Evolutionary conservation across 768 basidiomycete species (phyloP).

Genomic region (Suillus paluster): DNA sequence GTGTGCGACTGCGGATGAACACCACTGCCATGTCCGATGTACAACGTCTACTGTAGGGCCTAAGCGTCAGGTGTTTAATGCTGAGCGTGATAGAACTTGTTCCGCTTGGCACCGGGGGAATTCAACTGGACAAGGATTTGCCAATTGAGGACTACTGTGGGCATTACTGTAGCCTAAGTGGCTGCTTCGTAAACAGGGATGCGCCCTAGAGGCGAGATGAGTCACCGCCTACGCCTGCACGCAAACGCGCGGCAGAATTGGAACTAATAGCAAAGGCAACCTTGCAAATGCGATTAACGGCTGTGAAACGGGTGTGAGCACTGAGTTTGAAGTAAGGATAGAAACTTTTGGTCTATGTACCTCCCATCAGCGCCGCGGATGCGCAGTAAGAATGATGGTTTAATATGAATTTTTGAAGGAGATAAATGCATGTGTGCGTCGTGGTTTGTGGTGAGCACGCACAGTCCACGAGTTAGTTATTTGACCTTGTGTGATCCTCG

Average conservation of each 20-base stretch:
- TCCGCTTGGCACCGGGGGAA: background rate
- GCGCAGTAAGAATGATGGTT: background rate
- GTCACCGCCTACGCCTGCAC: constrained; percentile 8
- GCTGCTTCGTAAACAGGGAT: background rate
- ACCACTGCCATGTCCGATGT: background rate
- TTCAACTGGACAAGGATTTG: background rate
- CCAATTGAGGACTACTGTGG: background rate
- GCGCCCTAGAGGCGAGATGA: constrained; percentile 4
- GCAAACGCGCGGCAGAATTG: constrained; percentile 1
- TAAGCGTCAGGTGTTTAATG: background rate
- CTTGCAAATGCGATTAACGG: constrained; percentile 3
- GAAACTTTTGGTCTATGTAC: background rate
- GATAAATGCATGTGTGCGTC: constrained; percentile 8
- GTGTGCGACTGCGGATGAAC: background rate
- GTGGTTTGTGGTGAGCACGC: constrained; percentile 33
- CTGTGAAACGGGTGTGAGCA: constrained; percentile 1
- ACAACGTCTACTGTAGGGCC: no score
- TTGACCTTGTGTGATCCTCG: constrained; percentile 39
- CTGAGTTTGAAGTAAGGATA: background rate
- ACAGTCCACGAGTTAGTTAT: constrained; percentile 38
- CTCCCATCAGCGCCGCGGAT: background rate
- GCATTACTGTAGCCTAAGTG: background rate
- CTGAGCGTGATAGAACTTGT: background rate
- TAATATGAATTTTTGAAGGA: constrained; percentile 5
- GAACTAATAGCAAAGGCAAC: background rate